These are phyloP conservation scores for Entonaema liquescens DNA, from an alignment of 495 filamentous ascomycete genomes.

Conservation along the genomic window DNA sequence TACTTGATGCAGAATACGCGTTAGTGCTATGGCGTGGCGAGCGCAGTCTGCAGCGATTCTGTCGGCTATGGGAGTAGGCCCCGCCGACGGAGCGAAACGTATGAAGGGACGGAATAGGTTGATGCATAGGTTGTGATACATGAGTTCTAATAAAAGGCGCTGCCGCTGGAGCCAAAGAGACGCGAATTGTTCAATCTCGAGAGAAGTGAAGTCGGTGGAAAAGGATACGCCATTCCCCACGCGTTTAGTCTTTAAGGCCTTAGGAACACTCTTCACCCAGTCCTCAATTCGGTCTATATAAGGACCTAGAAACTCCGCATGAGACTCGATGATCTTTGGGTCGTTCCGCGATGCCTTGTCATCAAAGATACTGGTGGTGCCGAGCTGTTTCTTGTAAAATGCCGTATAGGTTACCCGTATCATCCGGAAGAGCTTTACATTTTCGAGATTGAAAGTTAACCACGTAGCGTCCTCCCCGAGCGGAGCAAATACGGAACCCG, in stretches of 20 bases:
- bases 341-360: slow-evolving; percentile 40
- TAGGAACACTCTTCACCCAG: slow-evolving; percentile 54
- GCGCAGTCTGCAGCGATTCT: slow-evolving; percentile 50
- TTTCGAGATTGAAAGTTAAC: slow-evolving; percentile 50
- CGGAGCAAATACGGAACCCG: slow-evolving; percentile 49
- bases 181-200: slow-evolving; percentile 54
- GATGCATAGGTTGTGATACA: slow-evolving; percentile 59
- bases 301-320: slow-evolving; percentile 43
- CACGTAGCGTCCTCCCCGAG: slow-evolving; percentile 40
- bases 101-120: slow-evolving; percentile 61
- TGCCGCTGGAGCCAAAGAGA: slow-evolving; percentile 58
- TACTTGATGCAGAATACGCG: slow-evolving; percentile 61
- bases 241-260: slow-evolving; percentile 50
- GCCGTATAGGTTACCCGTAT: slow-evolving; percentile 49
- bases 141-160: slow-evolving; percentile 59
- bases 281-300: slow-evolving; percentile 43
- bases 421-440: slow-evolving; percentile 50
- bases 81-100: slow-evolving; percentile 40
- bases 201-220: slow-evolving; percentile 50
- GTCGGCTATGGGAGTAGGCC: slow-evolving; percentile 38
- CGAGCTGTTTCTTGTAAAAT: slow-evolving; percentile 47
- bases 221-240: slow-evolving; percentile 49
- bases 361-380: slow-evolving; percentile 4
- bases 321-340: slow-evolving; percentile 36
- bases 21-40: slow-evolving; percentile 59